A percentile compares a stretch with the other conserved stretches of the same genome.
Conservation (phyloP, 2,329 filamentous ascomycete species). For the Arthrobotrys entomopaga region DNA sequence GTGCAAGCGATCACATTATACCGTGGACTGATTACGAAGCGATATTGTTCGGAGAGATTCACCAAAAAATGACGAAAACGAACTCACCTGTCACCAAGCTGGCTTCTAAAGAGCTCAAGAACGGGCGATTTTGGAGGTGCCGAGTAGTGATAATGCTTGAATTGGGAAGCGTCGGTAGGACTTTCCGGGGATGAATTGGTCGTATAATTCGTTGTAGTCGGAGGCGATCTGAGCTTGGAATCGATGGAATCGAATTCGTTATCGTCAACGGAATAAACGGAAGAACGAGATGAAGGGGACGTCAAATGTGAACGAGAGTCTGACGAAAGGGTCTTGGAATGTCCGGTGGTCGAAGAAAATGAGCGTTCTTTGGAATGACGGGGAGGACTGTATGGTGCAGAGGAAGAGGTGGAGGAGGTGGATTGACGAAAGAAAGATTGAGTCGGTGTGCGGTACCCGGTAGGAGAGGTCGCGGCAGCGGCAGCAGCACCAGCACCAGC, state of each 20-base stretch:
- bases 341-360: constrained; percentile 43
- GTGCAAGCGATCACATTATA: neutral
- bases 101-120: constrained; percentile 51
- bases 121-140: constrained; percentile 51
- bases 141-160: constrained; percentile 43
- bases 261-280: constrained; percentile 53
- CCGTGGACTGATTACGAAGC: neutral
- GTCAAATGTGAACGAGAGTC: constrained; percentile 55
- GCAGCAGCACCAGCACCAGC: constrained; percentile 1
- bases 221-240: constrained; percentile 40
- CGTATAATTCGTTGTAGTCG: constrained; percentile 37
- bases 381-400: constrained; percentile 45
- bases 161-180: constrained; percentile 37
- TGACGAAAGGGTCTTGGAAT: constrained; percentile 54
- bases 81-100: constrained; percentile 48
- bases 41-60: neutral
- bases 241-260: constrained; percentile 51
- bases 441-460: constrained; percentile 50
- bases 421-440: constrained; percentile 55
- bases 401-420: constrained; percentile 54
- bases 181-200: constrained; percentile 33
- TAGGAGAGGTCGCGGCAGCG: constrained; percentile 26
- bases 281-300: constrained; percentile 49
- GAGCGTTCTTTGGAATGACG: constrained; percentile 53
- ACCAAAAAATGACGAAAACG: constrained; percentile 2